These are phyloP conservation scores for Apocynum venetum DNA, from an alignment of 257 asterid genomes.

Conservation along the genomic window DNA sequence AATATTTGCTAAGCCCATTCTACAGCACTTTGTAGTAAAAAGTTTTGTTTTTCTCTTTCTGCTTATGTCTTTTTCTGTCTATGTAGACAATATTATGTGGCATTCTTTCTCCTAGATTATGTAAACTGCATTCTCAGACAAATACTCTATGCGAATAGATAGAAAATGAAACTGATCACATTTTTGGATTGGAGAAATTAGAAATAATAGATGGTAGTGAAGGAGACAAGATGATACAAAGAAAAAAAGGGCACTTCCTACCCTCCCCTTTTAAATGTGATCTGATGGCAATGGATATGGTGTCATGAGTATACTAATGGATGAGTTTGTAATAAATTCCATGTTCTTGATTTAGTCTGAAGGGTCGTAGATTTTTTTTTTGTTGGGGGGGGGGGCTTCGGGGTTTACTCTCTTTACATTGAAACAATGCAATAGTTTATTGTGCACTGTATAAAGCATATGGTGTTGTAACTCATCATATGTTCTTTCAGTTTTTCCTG, in stretches of 20 bases:
- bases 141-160: neutral
- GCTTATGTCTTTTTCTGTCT: neutral
- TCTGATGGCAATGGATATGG: neutral
- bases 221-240: neutral
- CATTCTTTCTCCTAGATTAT: neutral
- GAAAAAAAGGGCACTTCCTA: neutral
- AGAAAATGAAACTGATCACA: neutral
- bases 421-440: neutral
- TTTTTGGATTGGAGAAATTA: neutral
- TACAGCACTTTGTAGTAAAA: neutral
- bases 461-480: neutral
- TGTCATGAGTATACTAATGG: neutral
- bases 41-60: neutral
- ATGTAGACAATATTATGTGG: neutral
- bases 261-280: neutral
- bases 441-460: neutral
- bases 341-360: neutral
- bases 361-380: neutral
- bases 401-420: neutral
- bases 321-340: neutral
- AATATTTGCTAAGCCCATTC: neutral
- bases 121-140: neutral
- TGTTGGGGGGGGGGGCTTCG: neutral
- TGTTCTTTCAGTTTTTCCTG: neutral
- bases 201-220: neutral